phyloP scores from a whole-genome alignment of 257 asterid genomes.

The Forsythia suspensa region DNA sequence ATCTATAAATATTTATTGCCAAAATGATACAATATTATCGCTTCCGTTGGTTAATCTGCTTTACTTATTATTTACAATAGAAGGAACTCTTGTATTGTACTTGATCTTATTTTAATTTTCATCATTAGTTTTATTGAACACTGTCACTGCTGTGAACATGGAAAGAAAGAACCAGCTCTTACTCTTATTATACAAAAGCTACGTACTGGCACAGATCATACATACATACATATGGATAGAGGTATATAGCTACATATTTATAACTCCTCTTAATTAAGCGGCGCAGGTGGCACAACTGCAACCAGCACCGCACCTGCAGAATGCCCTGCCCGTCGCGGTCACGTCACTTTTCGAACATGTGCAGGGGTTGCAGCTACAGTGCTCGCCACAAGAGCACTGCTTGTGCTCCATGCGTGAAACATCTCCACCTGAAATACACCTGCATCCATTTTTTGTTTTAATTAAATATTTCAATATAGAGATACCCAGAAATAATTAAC shows the following conservation, averaged over 20 bases:
- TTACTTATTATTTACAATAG: too few relatives aligned
- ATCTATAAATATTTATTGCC: too few relatives aligned
- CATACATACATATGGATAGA: too few relatives aligned
- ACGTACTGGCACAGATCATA: too few relatives aligned
- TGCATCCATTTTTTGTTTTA: slow-evolving; percentile 9
- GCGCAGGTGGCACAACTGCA: slow-evolving; percentile 59
- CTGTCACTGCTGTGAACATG: too few relatives aligned
- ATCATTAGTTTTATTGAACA: too few relatives aligned
- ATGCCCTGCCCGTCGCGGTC: slow-evolving; percentile 46
- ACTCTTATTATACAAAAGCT: too few relatives aligned
- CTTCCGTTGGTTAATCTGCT: too few relatives aligned
- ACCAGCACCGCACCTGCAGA: slow-evolving; percentile 49
- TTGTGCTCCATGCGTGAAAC: slow-evolving; percentile 39
- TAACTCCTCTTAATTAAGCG: slow-evolving; percentile 17
- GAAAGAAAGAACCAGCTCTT: too few relatives aligned
- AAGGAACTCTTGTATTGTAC: too few relatives aligned
- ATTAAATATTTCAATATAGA: not conserved
- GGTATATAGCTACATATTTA: not conserved
- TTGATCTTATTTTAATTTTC: too few relatives aligned
- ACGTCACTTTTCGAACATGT: slow-evolving; percentile 29
- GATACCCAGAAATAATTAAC: not conserved
- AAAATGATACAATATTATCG: too few relatives aligned
- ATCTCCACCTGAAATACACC: slow-evolving; percentile 30
- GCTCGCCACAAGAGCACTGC: slow-evolving; percentile 61
- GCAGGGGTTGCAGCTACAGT: slow-evolving; percentile 71